Evolutionary conservation across 805 yeast genomes (phyloP), one percentile per base, ranked within the genome.

Genomic region (Ogataea sp.): DNA sequence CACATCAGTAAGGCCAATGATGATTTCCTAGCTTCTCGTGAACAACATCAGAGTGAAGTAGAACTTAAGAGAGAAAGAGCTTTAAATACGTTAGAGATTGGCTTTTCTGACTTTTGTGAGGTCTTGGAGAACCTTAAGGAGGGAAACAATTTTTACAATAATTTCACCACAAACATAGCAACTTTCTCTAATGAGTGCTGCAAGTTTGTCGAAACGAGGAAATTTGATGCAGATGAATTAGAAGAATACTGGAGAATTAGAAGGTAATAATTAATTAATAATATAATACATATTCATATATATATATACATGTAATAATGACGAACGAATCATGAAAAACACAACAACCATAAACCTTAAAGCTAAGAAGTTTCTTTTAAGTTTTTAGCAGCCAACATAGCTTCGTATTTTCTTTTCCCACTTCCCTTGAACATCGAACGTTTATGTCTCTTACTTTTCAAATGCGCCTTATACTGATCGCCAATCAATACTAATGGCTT

Each of bases 141-240:
- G 48, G 96, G 95, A 0, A 50, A 73, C 0, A 68, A 70, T 39
- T 88, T 88, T 53, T 89, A 89, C 61, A 67, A 67, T 29, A 82
- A 79, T 39, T 73, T 85, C 43, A 60, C 70, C 24, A 56, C 56
- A 8, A 71, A 32, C 6, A 4, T 35, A 25, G 20, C 23, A 10
- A n/a, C 10, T 2, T 4, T 25, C 13, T n/a, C 14, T 24, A 13
- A 31, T 7, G 32, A 32, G 4, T 26, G 32, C 16, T 13, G 25
- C 9, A 14, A 20, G 2, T 31, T 30, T 14, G 26, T 20, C 3
- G 17, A 21, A 6, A 10, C 32, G 3, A 34, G 47, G 14, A 36
- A 43, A 18, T 20, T 38, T 5, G 37, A 36, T 20, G 42, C 40
- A 2, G 36, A 43, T 20, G 34, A 39, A 17, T n/a, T 45, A 10